Conservation (phyloP, 306 rosid species). For the Pterocarpus santalinus region DNA sequence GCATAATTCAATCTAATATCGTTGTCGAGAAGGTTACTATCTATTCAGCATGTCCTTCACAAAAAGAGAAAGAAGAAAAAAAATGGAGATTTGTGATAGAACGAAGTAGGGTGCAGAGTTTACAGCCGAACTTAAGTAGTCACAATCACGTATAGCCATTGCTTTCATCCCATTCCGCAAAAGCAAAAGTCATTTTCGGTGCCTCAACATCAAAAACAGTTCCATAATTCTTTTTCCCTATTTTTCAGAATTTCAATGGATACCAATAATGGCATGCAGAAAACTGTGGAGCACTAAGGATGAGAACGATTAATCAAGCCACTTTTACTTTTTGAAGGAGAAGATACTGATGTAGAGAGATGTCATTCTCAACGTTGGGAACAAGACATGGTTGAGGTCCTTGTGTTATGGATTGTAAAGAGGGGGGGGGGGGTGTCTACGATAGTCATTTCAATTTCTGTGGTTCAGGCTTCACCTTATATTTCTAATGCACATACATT, state of each 20-base stretch:
- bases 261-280: constrained; percentile 46
- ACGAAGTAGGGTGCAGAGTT: constrained; percentile 35
- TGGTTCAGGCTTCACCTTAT: constrained; percentile 34
- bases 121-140: constrained; percentile 29
- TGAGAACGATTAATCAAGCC: constrained; percentile 49
- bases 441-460: constrained; percentile 5
- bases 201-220: constrained; percentile 41
- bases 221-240: neutral
- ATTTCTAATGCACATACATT: neutral
- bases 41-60: constrained; percentile 25
- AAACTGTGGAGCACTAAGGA: constrained; percentile 64
- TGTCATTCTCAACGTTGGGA: constrained; percentile 61
- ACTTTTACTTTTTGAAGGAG: constrained; percentile 53
- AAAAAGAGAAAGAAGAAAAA: neutral
- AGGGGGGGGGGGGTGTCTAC: constrained; percentile 6
- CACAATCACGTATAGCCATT: constrained; percentile 48
- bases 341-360: constrained; percentile 55
- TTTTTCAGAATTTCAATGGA: constrained; percentile 43
- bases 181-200: constrained; percentile 31
- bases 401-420: neutral
- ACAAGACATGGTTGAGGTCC: constrained; percentile 63
- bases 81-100: constrained; percentile 25
- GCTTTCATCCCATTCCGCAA: constrained; percentile 37
- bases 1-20: constrained; percentile 55
- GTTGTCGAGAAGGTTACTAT: constrained; percentile 38